Evolutionary conservation across 140 eudicot species (phyloP), one percentile per base, ranked within the genome.

Genomic region (Oenanthe javanica): DNA sequence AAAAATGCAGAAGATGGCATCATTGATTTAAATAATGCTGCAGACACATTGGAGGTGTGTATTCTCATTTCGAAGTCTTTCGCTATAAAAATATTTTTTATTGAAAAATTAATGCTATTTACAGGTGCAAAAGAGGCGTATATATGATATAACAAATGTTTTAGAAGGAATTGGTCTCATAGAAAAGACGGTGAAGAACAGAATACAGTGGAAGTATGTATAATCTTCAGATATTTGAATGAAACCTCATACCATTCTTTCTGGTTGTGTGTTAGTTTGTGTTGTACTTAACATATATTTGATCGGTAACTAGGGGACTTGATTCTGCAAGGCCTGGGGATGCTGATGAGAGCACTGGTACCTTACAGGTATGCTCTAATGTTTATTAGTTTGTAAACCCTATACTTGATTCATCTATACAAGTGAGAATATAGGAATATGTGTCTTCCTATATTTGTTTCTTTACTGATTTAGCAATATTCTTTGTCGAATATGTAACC

Each of bases 161-260:
- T 86, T 94, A 79, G 99, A 94, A 85, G 99, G 99, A 82, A 92
- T 94, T 82, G 99, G 97, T 76, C 96, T 94, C 55, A 94, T 92
- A 66, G 99, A 92, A 86, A 94, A 94, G 90, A 94, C 91, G 83
- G 91, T 92, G 74, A 94, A 94, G 89, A 94, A 94, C 85, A 90
- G 93, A 86, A 94, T 94, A 52, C 97, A 85, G 38, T 94, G 99
- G 99, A 94, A 94, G 99, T 94, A 94, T 76, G 99, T 9, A 40
- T 71, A 71, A 11, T 79, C n/a, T 43, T n/a, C 48, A 38, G n/a
- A 80, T 72, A 61, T 18, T 40, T 42, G 66, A 36, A 54, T 31
- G 50, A 38, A 54, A 21, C 18, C 42, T 2, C 69, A 43, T 74
- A 21, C 40, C 8, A 4, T 74, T 74, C 9, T 46, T 72, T 73